Evolutionary conservation across 257 asterid genomes (phyloP).

Genomic region (Thymus quinquecostatus): DNA sequence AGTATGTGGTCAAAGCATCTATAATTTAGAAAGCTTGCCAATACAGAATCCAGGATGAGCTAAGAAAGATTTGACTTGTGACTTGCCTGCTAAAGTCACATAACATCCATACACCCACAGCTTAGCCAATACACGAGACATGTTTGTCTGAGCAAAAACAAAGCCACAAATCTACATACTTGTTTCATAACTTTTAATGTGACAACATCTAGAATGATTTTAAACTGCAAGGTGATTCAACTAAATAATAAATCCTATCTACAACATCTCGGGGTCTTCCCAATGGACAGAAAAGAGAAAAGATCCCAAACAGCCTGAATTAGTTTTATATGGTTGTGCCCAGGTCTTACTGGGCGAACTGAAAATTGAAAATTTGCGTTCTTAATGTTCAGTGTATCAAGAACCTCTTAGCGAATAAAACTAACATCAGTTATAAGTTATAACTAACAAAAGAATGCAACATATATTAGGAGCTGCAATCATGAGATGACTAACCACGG

Average conservation of each 20-base stretch:
- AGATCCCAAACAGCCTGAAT: not conserved
- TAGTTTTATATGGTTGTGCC: not conserved
- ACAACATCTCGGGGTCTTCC: not conserved
- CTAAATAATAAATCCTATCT: not conserved
- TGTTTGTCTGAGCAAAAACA: slow-evolving; percentile 10
- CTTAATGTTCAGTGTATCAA: not conserved
- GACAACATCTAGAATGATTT: not conserved
- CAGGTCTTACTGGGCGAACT: not conserved
- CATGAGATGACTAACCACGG: slow-evolving; percentile 23
- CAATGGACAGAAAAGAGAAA: not conserved
- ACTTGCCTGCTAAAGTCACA: not conserved
- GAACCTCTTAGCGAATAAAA: not conserved
- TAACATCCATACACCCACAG: not conserved
- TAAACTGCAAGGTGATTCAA: not conserved
- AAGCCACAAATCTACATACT: not conserved
- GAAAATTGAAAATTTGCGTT: not conserved
- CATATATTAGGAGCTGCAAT: slow-evolving; percentile 27
- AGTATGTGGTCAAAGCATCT: not conserved
- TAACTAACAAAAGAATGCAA: slow-evolving; percentile 1
- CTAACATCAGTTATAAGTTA: not conserved
- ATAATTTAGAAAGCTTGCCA: not conserved
- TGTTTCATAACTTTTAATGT: not conserved
- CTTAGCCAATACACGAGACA: no score
- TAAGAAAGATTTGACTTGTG: not conserved
- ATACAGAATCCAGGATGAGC: slow-evolving; percentile 1